A percentile compares a stretch with the other conserved stretches of the same genome.
phyloP scores from a whole-genome alignment of 768 basidiomycete genomes.

The Crucibulum laeve region DNA sequence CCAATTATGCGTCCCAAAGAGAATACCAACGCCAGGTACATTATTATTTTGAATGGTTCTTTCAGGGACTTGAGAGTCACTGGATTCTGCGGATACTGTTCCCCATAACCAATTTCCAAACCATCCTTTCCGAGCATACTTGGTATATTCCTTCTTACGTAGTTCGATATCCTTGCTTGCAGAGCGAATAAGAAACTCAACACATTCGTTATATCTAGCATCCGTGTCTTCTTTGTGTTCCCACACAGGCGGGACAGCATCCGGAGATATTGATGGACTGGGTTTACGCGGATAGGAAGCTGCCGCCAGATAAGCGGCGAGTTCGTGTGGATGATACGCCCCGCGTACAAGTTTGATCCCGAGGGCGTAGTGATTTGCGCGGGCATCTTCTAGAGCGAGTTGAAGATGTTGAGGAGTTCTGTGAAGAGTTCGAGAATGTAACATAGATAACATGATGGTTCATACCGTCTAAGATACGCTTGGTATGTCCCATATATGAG shows the following conservation, averaged over 20 bases:
- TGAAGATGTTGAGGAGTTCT: conserved; percentile 70
- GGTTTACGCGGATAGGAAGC: conserved; percentile 5
- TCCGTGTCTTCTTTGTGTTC: conserved; percentile 68
- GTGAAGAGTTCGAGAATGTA: neutral
- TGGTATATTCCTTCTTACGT: conserved; percentile 3
- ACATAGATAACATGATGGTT: neutral
- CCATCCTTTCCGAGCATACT: neutral
- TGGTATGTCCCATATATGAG: conserved; percentile 86
- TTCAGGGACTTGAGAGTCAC: conserved; percentile 6
- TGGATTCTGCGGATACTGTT: conserved; percentile 5
- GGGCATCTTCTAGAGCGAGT: conserved; percentile 62
- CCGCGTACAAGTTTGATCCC: conserved; percentile 93
- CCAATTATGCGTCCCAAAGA: conserved; percentile 90
- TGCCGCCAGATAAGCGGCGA: conserved; percentile 37
- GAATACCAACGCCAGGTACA: conserved; percentile 47
- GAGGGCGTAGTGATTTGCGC: conserved; percentile 61
- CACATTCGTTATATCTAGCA: conserved; percentile 62
- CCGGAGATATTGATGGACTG: conserved; percentile 52
- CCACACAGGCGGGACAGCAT: conserved; percentile 66
- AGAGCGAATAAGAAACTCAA: conserved; percentile 46
- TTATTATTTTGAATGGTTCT: too few species aligned
- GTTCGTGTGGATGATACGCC: conserved; percentile 83
- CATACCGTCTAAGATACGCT: conserved; percentile 76
- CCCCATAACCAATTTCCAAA: neutral
- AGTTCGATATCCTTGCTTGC: conserved; percentile 48